phyloP scores from a whole-genome alignment of 208 protist species.

The Leishmania aethiopica region DNA sequence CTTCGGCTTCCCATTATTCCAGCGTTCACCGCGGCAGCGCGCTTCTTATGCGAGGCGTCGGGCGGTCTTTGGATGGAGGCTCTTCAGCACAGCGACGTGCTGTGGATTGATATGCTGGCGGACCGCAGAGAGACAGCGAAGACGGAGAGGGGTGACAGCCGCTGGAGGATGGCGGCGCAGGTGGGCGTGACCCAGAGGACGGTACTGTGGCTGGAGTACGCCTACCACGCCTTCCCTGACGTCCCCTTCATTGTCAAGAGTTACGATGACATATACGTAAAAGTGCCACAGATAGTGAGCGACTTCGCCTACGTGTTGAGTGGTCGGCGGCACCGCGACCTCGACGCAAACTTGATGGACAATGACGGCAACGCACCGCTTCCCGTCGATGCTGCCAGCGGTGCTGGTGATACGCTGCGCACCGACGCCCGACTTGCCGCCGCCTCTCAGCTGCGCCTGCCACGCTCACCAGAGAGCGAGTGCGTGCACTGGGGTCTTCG shows the following conservation, averaged over 20 bases:
- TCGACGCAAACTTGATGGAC: neutral
- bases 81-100: slow-evolving; percentile 26
- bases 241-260: slow-evolving; percentile 39
- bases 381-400: neutral
- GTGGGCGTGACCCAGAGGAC: slow-evolving; percentile 48
- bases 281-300: slow-evolving; percentile 43
- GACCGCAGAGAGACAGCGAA: slow-evolving; percentile 26
- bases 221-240: slow-evolving; percentile 32
- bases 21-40: slow-evolving; percentile 10
- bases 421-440: neutral
- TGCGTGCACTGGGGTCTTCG: slow-evolving; percentile 31
- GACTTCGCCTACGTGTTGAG: slow-evolving; percentile 25
- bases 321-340: neutral
- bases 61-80: slow-evolving; percentile 29
- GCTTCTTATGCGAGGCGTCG: slow-evolving; percentile 32
- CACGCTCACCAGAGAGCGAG: neutral
- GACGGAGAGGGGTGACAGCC: slow-evolving; percentile 6
- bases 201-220: slow-evolving; percentile 43
- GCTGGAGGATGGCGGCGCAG: slow-evolving; percentile 34
- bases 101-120: slow-evolving; percentile 35
- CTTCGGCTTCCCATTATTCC: slow-evolving; percentile 9
- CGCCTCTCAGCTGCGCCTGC: neutral
- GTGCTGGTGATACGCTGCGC: neutral
- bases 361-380: neutral
- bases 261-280: slow-evolving; percentile 44